Percentiles rank a stretch among this genome's conserved stretches.
Evolutionary conservation across 2,329 filamentous ascomycete genomes (phyloP).

Genomic region (Beauveria sp.): DNA sequence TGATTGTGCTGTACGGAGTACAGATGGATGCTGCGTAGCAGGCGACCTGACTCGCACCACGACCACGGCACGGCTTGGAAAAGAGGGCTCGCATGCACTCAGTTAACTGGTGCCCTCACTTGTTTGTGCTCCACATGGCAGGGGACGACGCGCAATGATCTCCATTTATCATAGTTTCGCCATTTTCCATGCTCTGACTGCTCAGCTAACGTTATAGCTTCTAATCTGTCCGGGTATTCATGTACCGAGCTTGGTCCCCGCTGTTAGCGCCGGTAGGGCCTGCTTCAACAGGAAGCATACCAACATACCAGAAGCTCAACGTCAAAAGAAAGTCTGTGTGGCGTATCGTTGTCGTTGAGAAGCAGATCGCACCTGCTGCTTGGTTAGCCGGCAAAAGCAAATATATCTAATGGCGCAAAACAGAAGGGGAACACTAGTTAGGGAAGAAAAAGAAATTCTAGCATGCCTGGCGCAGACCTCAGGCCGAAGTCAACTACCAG

Average conservation of each 20-base stretch:
- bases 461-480: neutral
- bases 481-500: neutral
- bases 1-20: neutral
- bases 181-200: neutral
- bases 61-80: neutral
- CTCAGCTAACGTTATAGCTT: neutral
- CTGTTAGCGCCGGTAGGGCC: neutral
- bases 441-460: neutral
- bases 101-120: neutral
- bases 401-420: neutral
- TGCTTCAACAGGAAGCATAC: neutral
- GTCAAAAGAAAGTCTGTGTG: neutral
- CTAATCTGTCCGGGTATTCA: neutral
- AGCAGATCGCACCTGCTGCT: neutral
- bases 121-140: neutral
- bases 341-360: neutral
- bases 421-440: neutral
- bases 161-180: slow-evolving; percentile 4
- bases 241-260: neutral
- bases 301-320: neutral
- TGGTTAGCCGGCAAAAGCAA: neutral
- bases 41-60: neutral
- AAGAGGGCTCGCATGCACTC: neutral
- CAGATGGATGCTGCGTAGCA: neutral
- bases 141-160: neutral